Evolutionary conservation across 768 basidiomycete species (phyloP).

Genomic region (Leccinum aurantiacum): DNA sequence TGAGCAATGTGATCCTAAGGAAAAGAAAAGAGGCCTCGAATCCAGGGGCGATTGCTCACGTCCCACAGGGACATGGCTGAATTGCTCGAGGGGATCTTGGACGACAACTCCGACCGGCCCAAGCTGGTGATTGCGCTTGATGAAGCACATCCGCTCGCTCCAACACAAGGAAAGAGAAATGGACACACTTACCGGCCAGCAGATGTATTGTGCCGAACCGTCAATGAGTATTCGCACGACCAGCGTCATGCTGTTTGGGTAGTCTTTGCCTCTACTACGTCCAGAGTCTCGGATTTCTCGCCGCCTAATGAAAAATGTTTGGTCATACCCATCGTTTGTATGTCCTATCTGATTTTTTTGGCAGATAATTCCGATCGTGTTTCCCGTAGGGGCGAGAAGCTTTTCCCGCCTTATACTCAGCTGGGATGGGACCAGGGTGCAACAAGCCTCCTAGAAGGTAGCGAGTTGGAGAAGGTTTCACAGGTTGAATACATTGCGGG

Average conservation of each 20-base stretch:
- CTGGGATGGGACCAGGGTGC: background rate
- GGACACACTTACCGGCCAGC: background rate
- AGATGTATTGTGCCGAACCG: background rate
- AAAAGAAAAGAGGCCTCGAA: background rate
- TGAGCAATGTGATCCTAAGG: background rate
- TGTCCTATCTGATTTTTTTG: background rate
- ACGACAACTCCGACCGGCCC: background rate
- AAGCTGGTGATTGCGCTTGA: background rate
- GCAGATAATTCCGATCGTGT: background rate
- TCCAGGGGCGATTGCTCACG: background rate
- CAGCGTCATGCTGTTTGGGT: background rate
- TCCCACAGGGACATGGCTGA: background rate
- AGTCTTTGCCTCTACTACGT: background rate
- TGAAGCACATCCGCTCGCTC: background rate
- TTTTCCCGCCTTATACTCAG: background rate
- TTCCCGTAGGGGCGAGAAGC: background rate
- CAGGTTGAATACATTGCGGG: background rate
- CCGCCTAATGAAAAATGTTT: background rate
- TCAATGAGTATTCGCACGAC: background rate
- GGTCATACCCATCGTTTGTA: background rate
- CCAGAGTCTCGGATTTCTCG: background rate
- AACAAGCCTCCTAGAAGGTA: background rate
- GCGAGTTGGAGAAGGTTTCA: background rate
- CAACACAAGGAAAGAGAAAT: background rate
- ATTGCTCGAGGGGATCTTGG: background rate